Evolutionary conservation across 2,329 filamentous ascomycete species (phyloP).

Genomic region (Sporothrix dimorphospora): DNA sequence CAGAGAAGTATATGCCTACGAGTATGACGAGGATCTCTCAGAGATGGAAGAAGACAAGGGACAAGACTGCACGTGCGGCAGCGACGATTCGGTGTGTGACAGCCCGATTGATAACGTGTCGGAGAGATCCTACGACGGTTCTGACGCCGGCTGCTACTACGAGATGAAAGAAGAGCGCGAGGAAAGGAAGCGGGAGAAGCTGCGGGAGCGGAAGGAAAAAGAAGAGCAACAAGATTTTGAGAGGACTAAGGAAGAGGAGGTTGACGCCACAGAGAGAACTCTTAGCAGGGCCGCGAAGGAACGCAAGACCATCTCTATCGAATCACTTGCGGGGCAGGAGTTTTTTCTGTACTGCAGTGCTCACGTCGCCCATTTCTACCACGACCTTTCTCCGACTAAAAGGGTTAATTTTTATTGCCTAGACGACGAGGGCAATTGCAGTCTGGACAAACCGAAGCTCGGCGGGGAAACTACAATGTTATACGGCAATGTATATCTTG

Average conservation of each 20-base stretch:
- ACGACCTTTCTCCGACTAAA: neutral
- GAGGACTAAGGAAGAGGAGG: neutral
- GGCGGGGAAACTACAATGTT: neutral
- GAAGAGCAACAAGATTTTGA: neutral
- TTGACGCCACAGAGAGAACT: neutral
- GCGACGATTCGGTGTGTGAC: neutral
- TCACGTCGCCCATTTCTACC: neutral
- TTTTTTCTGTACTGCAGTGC: neutral
- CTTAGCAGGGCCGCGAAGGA: neutral
- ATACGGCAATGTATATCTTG: neutral
- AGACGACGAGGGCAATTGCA: neutral
- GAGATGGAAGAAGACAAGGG: neutral
- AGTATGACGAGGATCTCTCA: neutral
- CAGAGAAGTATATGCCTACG: neutral
- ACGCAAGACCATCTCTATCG: neutral
- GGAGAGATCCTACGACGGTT: neutral
- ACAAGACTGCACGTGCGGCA: neutral
- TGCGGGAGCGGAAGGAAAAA: neutral
- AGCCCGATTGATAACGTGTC: neutral
- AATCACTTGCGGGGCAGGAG: neutral
- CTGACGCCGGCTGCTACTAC: neutral
- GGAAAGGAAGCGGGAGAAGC: neutral
- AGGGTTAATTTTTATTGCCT: neutral
- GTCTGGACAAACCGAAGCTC: neutral
- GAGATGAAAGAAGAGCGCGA: neutral